Conservation (phyloP, 1,284 basidiomycete species). For the Lentinus polychrous region DNA sequence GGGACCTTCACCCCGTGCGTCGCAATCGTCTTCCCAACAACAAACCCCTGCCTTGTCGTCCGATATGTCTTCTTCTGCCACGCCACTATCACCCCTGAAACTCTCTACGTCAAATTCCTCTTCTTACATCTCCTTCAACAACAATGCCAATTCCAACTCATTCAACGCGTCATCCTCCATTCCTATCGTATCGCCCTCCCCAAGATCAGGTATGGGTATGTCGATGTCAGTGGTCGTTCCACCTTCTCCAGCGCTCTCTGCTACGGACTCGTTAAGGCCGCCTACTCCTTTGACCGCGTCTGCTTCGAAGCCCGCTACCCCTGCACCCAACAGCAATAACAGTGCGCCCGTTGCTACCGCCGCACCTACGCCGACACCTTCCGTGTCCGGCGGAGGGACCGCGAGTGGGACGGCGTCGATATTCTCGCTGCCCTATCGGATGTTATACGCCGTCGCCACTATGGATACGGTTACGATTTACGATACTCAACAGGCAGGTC, state of each 20-base stretch:
- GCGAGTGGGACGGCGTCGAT: constrained; percentile 44
- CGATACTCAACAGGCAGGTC: constrained; percentile 94
- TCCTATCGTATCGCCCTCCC: constrained; percentile 26
- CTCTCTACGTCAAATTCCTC: constrained; percentile 9
- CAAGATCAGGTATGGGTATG: constrained; percentile 10
- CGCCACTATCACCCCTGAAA: constrained; percentile 15
- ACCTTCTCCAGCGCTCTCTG: constrained; percentile 54
- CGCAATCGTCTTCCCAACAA: constrained; percentile 12
- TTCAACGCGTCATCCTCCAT: constrained; percentile 11
- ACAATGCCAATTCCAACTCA: too few relatives aligned
- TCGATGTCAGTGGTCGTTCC: constrained; percentile 23
- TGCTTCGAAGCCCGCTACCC: constrained; percentile 39
- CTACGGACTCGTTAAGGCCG: constrained; percentile 45
- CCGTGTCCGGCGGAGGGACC: background rate
- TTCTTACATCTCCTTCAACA: background rate
- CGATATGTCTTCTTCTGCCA: constrained; percentile 4
- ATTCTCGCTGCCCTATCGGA: constrained; percentile 88
- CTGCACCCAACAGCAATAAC: constrained; percentile 14
- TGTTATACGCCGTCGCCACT: constrained; percentile 94
- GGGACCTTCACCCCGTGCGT: constrained; percentile 13
- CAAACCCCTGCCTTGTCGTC: too few relatives aligned
- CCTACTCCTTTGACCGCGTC: constrained; percentile 53
- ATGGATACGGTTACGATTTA: constrained; percentile 96
- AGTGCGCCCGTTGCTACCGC: background rate
- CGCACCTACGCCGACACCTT: constrained; percentile 3